A percentile compares a stretch with the other conserved stretches of the same genome.
Evolutionary conservation across 805 yeast genomes (phyloP).

Genomic region (Ascoidea asiatica): DNA sequence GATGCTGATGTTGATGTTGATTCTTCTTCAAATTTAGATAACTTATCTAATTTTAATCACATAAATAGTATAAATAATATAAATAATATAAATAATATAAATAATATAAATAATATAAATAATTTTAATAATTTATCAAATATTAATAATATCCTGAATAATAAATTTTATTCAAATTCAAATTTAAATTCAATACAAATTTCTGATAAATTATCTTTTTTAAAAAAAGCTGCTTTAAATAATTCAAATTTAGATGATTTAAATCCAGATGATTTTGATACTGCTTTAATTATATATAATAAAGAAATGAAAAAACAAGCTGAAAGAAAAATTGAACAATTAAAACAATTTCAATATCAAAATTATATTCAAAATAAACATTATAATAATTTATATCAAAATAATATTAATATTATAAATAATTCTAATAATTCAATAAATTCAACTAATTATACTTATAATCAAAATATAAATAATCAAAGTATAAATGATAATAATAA

Average conservation of each 20-base stretch:
- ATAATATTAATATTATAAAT: neutral
- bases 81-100: no score
- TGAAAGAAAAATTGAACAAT: slow-evolving; percentile 6
- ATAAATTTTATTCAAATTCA: no score
- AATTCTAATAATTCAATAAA: neutral
- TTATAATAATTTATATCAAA: neutral
- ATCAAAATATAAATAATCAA: no score
- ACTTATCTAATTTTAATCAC: no score
- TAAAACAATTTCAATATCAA: slow-evolving; percentile 6
- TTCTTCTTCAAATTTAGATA: no score
- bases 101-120: no score
- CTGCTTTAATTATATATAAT: slow-evolving; percentile 6
- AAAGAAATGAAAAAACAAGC: slow-evolving; percentile 5
- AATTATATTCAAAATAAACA: slow-evolving; percentile 2
- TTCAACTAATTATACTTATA: neutral
- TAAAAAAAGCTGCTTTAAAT: neutral
- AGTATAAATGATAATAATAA: no score
- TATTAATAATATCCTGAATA: no score
- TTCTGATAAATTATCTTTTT: neutral
- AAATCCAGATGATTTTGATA: slow-evolving; percentile 8
- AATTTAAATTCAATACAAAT: no score
- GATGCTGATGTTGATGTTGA: no score
- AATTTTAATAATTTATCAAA: no score
- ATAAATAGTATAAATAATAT: no score
- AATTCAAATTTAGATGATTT: slow-evolving; percentile 1